These are phyloP conservation scores for Bipolaris sorokiniana DNA, from an alignment of 2,329 filamentous ascomycete species.

Conservation along the genomic window DNA sequence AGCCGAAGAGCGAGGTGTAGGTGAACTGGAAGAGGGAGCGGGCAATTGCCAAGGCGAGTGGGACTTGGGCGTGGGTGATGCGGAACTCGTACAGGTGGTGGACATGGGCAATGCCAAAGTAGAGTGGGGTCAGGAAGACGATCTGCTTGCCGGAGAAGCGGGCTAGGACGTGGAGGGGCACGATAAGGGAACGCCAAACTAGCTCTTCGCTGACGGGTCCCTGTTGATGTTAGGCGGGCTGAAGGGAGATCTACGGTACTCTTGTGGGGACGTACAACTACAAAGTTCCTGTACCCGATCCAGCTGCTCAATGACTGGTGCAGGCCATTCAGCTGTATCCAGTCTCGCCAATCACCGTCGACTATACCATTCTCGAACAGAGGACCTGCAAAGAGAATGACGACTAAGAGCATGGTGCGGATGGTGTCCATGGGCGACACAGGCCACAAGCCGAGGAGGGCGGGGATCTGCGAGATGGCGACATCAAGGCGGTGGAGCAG, in stretches of 20 bases:
- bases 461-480: constrained; percentile 62
- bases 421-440: constrained; percentile 68
- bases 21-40: constrained; percentile 82
- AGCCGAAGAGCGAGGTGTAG: constrained; percentile 93
- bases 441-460: constrained; percentile 82
- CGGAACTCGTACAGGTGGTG: constrained; percentile 97
- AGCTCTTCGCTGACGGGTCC: constrained; percentile 91
- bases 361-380: constrained; percentile 80
- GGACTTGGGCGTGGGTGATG: constrained; percentile 75
- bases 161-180: constrained; percentile 81
- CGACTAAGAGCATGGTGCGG: constrained; percentile 72
- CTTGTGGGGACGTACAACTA: constrained; percentile 68
- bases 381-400: constrained; percentile 80
- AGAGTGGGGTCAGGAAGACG: constrained; percentile 81
- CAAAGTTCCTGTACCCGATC: constrained; percentile 84
- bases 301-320: constrained; percentile 69
- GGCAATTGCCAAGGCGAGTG: constrained; percentile 66
- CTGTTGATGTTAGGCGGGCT: constrained; percentile 25
- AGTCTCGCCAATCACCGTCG: constrained; percentile 71
- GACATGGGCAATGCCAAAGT: constrained; percentile 91
- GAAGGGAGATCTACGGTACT: not conserved
- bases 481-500: constrained; percentile 65
- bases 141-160: constrained; percentile 59
- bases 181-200: constrained; percentile 85
- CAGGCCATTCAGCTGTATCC: constrained; percentile 63